Evolutionary conservation across 495 filamentous ascomycete species (phyloP).

Genomic region (Annulohypoxylon stygium): DNA sequence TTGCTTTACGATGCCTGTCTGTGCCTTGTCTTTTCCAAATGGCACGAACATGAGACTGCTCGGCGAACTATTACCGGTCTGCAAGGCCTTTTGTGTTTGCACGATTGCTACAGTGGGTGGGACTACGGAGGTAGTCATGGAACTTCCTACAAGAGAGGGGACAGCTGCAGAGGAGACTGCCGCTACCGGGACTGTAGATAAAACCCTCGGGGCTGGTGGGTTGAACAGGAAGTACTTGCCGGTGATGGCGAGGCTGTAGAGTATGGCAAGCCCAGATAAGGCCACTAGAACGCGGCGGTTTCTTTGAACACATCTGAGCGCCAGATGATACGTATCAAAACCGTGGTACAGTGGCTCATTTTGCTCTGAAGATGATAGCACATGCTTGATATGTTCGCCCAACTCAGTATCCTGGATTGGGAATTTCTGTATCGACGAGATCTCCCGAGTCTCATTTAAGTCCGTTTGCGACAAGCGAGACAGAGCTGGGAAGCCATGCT

Average conservation of each 20-base stretch:
- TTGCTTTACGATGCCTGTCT: conserved; percentile 35
- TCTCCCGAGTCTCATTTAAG: conserved; percentile 23
- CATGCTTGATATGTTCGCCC: neutral
- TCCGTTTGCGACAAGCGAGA: conserved; percentile 27
- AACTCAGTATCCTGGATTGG: neutral
- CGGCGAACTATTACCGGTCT: conserved; percentile 34
- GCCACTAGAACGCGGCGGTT: conserved; percentile 35
- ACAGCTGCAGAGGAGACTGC: conserved; percentile 43
- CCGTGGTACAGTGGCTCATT: neutral
- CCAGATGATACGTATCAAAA: conserved; percentile 14
- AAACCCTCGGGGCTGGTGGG: conserved; percentile 35
- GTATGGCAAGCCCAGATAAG: conserved; percentile 39
- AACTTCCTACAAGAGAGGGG: conserved; percentile 24
- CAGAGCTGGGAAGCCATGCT: conserved; percentile 37
- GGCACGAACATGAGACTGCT: conserved; percentile 51
- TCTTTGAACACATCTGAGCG: conserved; percentile 32
- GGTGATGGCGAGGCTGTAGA: conserved; percentile 41
- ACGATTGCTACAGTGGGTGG: conserved; percentile 24
- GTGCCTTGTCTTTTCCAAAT: conserved; percentile 52
- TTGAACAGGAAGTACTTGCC: conserved; percentile 40
- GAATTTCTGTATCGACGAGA: conserved; percentile 13
- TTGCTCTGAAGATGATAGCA: neutral
- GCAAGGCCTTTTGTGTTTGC: conserved; percentile 42
- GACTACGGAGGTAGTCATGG: conserved; percentile 20
- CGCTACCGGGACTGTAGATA: conserved; percentile 51